These are phyloP conservation scores for Arthrobotrys conoides DNA, from an alignment of 2,329 filamentous ascomycete genomes.

Conservation along the genomic window DNA sequence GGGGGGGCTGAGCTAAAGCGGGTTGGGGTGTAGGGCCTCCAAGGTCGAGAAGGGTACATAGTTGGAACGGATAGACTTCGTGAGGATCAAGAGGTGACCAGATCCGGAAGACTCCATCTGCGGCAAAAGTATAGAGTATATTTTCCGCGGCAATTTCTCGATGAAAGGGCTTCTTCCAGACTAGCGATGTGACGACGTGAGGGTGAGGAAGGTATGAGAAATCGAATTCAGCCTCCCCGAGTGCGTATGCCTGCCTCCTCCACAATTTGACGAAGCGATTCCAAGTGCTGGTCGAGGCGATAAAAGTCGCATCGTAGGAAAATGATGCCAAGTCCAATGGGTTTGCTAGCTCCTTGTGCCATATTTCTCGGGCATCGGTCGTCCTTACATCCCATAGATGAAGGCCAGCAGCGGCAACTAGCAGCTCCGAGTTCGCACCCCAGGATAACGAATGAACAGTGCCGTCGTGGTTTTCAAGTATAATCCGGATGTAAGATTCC, in stretches of 20 bases:
- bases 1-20: not conserved
- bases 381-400: constrained; percentile 72
- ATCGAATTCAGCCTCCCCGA: constrained; percentile 87
- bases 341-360: constrained; percentile 81
- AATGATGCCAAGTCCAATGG: constrained; percentile 81
- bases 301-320: constrained; percentile 88
- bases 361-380: constrained; percentile 73
- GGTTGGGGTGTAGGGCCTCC: constrained; percentile 64
- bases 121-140: constrained; percentile 89
- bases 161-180: constrained; percentile 86
- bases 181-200: constrained; percentile 80
- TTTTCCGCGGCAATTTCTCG: constrained; percentile 85
- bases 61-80: constrained; percentile 78
- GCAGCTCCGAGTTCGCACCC: constrained; percentile 86
- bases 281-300: constrained; percentile 83
- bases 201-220: constrained; percentile 92
- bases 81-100: constrained; percentile 85
- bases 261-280: constrained; percentile 93
- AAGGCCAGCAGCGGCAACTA: constrained; percentile 81
- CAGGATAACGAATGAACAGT: constrained; percentile 80
- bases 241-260: constrained; percentile 86
- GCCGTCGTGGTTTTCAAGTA: constrained; percentile 71
- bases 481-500: constrained; percentile 72
- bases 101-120: constrained; percentile 83
- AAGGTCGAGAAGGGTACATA: constrained; percentile 87